Conservation (phyloP, 2,329 filamentous ascomycete genomes). For the Orbilia brochopaga region DNA sequence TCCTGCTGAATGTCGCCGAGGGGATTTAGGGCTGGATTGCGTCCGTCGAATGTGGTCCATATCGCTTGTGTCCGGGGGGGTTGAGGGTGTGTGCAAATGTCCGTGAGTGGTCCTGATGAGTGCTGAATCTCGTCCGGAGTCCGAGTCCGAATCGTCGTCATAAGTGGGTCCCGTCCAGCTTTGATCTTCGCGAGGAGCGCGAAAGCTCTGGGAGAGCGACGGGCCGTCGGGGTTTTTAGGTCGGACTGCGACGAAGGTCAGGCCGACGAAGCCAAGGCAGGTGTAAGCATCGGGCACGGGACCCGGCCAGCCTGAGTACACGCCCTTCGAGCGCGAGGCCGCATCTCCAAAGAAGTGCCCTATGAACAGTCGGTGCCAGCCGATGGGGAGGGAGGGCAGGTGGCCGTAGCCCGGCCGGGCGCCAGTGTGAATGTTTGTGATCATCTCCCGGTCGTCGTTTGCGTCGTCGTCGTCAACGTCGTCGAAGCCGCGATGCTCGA, state of each 20-base stretch:
- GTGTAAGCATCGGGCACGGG: constrained; percentile 39
- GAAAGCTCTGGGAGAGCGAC: constrained; percentile 18
- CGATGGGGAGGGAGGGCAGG: constrained; percentile 42
- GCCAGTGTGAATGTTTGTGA: not conserved
- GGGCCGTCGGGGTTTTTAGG: constrained; percentile 15
- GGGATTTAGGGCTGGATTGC: not conserved
- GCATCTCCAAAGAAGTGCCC: constrained; percentile 34
- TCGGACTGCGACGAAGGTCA: constrained; percentile 36
- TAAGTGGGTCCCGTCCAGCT: constrained; percentile 35
- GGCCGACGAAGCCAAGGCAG: constrained; percentile 34
- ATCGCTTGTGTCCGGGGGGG: not conserved
- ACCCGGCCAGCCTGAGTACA: constrained; percentile 48
- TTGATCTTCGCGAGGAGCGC: constrained; percentile 30
- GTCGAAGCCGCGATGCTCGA: not conserved
- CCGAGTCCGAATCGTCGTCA: constrained; percentile 19
- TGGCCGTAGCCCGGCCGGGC: constrained; percentile 14
- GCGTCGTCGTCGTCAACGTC: no score
- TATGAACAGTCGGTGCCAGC: constrained; percentile 49
- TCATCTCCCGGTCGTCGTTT: not conserved
- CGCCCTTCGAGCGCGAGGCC: constrained; percentile 21
- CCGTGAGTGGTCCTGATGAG: constrained; percentile 15
- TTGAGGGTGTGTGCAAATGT: not conserved
- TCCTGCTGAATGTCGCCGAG: constrained; percentile 13
- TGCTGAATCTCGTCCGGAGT: constrained; percentile 16
- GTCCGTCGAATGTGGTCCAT: not conserved